Evolutionary conservation across 2,329 filamentous ascomycete genomes (phyloP).

Genomic region (Elsinoe necatrix): DNA sequence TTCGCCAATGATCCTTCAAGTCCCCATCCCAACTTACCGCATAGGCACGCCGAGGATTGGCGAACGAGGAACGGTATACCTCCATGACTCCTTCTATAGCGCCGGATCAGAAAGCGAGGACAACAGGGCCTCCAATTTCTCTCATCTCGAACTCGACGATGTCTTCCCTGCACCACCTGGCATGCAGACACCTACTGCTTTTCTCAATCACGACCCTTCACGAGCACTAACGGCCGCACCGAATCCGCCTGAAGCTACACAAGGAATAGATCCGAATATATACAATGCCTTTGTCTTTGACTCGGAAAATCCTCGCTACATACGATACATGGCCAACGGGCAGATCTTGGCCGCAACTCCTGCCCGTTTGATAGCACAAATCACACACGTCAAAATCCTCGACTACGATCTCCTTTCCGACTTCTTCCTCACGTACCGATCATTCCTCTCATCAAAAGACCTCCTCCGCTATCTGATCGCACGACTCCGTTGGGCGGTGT

Average conservation of each 20-base stretch:
- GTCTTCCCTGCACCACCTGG: slow-evolving; percentile 37
- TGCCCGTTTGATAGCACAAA: slow-evolving; percentile 84
- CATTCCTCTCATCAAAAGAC: slow-evolving; percentile 69
- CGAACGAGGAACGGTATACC: slow-evolving; percentile 61
- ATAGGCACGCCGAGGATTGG: slow-evolving; percentile 78
- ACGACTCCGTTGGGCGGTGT: slow-evolving; percentile 77
- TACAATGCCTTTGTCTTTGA: slow-evolving; percentile 75
- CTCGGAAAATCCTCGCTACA: slow-evolving; percentile 72
- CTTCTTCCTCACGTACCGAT: slow-evolving; percentile 91
- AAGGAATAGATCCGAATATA: slow-evolving; percentile 50
- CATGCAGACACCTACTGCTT: slow-evolving; percentile 12
- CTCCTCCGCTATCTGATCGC: slow-evolving; percentile 78
- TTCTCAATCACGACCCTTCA: neutral
- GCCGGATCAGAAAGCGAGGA: slow-evolving; percentile 61
- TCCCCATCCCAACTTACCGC: slow-evolving; percentile 75
- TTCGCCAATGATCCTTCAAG: slow-evolving; percentile 47
- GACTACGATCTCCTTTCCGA: slow-evolving; percentile 96
- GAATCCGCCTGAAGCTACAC: slow-evolving; percentile 16
- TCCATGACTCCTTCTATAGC: slow-evolving; percentile 72
- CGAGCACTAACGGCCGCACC: neutral
- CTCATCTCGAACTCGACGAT: slow-evolving; percentile 33
- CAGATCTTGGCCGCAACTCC: slow-evolving; percentile 85
- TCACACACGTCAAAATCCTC: slow-evolving; percentile 89
- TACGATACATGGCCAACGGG: slow-evolving; percentile 66
- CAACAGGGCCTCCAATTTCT: slow-evolving; percentile 53